These are phyloP conservation scores for Dictyostelium firmibasis DNA, from an alignment of 78 protist species.

Conservation along the genomic window DNA sequence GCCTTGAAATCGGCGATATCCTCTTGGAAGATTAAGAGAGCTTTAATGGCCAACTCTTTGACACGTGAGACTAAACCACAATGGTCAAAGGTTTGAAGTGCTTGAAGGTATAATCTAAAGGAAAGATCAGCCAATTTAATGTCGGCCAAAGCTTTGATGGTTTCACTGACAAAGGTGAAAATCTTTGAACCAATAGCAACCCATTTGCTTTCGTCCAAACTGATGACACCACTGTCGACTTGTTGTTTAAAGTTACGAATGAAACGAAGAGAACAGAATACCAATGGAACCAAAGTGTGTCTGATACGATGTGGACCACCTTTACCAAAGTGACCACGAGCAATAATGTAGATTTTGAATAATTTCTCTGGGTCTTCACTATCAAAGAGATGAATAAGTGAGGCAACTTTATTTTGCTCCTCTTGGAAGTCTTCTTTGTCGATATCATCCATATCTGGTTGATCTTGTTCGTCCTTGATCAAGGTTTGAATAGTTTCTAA, in stretches of 20 bases:
- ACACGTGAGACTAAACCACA: constrained; percentile 76
- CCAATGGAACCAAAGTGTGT: constrained; percentile 78
- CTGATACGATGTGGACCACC: constrained; percentile 90
- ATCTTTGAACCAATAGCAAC: constrained; percentile 70
- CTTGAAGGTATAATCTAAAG: constrained; percentile 89
- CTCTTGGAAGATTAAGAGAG: constrained; percentile 94
- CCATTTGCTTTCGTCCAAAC: constrained; percentile 61
- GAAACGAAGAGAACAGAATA: constrained; percentile 74
- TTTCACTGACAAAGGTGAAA: constrained; percentile 80
- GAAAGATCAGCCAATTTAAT: constrained; percentile 74
- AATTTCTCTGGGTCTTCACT: constrained; percentile 77
- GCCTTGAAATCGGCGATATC: constrained; percentile 87
- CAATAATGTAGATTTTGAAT: constrained; percentile 80
- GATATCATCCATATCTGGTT: constrained; percentile 73
- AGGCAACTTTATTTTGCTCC: constrained; percentile 90
- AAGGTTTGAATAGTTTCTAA: constrained; percentile 61
- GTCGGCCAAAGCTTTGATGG: constrained; percentile 72
- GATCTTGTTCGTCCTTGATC: constrained; percentile 68
- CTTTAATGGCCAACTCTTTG: constrained; percentile 90
- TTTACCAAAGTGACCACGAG: constrained; percentile 84
- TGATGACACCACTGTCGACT: constrained; percentile 65
- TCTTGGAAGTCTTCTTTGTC: constrained; percentile 90
- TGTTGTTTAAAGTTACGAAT: constrained; percentile 72
- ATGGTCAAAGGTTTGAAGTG: constrained; percentile 87
- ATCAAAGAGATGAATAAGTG: constrained; percentile 83